Base-by-base conservation (phyloP, 148 eudicot species). In the Chenopodium formosanum region DNA sequence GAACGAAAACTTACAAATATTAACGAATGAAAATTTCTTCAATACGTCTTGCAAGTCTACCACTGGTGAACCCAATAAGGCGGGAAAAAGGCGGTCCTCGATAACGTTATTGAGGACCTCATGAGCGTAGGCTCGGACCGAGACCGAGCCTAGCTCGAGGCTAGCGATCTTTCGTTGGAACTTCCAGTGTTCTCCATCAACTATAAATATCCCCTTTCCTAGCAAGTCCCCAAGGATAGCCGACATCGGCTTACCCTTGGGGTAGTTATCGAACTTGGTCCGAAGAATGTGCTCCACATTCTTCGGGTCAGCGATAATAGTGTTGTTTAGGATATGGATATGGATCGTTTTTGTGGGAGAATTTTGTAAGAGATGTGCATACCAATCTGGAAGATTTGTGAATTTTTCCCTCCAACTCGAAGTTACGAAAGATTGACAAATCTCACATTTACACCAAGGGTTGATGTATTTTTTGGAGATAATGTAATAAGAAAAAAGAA, bases 201-300 rank as follows among this genome's bases (percentile, higher is more conserved):
- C 94, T 23, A 87, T 85, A 77, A 91, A 91, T 1, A 91, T 91
- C 0, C 94, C 94, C 0, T 73, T 70, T 2, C 94, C 94, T 8
- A 91, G 74, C 5, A 91, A 86, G 74, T 91, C 94, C 0, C 92
- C 92, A 2, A 91, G 64, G 66, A 90, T 82, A 34, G 79, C 66
- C 0, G 84, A 78, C 71, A 88, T 83, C 3, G 81, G 87, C 32
- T 84, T 85, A 2, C 94, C 94, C 74, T 91, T 91, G 1, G 91
- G 90, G 83, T 91, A 90, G 50, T 90, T 91, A 0, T 90, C 84
- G 82, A 91, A 91, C 7, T 81, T 83, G 19, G 91, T 83, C 48
- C 82, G 81, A 47, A 91, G 88, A 40, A 91, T 88, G 85, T 91
- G 74, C 34, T 91, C 91, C 1, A 91, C 92, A 53, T 89, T 91